These are phyloP conservation scores for Hysterangium stoloniferum DNA, from an alignment of 768 basidiomycete genomes.

Conservation along the genomic window DNA sequence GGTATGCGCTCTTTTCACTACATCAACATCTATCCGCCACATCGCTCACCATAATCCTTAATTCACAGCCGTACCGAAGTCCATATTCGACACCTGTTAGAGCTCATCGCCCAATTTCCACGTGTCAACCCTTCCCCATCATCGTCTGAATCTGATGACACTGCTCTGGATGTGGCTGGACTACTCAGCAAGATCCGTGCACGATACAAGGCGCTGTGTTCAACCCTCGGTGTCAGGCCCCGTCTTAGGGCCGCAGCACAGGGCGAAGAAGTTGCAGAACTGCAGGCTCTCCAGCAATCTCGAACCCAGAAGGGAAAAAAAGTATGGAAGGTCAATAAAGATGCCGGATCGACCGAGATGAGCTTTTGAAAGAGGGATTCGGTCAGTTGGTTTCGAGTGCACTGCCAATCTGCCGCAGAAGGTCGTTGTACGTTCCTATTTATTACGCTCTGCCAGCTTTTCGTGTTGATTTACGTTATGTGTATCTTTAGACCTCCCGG, in stretches of 20 bases:
- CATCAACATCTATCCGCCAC: not conserved
- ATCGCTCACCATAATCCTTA: not conserved
- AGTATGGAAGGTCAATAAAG: constrained; percentile 1
- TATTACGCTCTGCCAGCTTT: no score
- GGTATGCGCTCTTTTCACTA: constrained; percentile 9
- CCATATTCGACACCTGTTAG: constrained; percentile 64
- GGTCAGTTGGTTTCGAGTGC: no score
- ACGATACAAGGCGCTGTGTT: constrained; percentile 80
- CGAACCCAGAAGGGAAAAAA: constrained; percentile 1
- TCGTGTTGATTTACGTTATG: no score
- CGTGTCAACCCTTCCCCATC: constrained; percentile 57
- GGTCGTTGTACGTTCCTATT: no score
- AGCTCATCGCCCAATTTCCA: constrained; percentile 71
- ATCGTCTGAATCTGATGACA: not conserved
- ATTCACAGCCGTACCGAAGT: constrained; percentile 45
- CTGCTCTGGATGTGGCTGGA: constrained; percentile 61
- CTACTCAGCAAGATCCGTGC: constrained; percentile 82
- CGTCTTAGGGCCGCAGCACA: constrained; percentile 24
- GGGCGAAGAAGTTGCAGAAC: constrained; percentile 3
- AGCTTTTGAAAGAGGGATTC: constrained; percentile 2
- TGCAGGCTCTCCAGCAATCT: not conserved
- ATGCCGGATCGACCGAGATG: not conserved
- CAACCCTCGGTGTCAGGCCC: constrained; percentile 64
- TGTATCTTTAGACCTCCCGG: no score
- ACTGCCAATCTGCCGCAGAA: no score